These are phyloP conservation scores for Schwanniomyces yamadae DNA, from an alignment of 805 yeast genomes.

Conservation along the genomic window DNA sequence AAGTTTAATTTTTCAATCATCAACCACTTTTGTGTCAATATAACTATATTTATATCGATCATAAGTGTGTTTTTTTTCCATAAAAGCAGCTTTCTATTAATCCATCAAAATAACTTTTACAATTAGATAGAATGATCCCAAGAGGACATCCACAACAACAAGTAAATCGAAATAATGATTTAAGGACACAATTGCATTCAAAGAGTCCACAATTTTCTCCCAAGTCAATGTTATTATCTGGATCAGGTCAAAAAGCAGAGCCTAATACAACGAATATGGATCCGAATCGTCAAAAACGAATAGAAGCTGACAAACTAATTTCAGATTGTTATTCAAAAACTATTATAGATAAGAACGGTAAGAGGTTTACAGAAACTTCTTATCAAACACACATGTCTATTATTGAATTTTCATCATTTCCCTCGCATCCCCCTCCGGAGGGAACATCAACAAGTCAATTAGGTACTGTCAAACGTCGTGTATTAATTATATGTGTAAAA, in stretches of 20 bases:
- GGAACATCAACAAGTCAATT: conserved; percentile 37
- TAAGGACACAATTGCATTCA: no score
- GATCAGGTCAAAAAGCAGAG: no score
- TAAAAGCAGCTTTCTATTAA: no score
- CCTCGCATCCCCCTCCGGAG: conserved; percentile 67
- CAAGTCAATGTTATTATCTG: no score
- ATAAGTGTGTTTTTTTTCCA: no score
- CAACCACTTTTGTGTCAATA: no score
- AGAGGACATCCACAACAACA: conserved; percentile 6
- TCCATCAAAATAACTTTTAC: no score
- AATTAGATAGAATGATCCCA: conserved; percentile 10
- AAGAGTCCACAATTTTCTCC: no score
- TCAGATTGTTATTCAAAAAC: conserved; percentile 39
- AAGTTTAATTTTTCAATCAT: no score
- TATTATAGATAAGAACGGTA: conserved; percentile 22
- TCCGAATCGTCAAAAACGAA: conserved; percentile 13
- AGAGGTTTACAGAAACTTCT: conserved; percentile 27
- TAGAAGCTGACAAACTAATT: conserved; percentile 32
- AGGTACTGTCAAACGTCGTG: conserved; percentile 53
- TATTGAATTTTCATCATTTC: conserved; percentile 70
- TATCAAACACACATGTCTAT: conserved; percentile 78
- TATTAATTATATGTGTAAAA: conserved; percentile 61
- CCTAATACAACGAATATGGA: no score
- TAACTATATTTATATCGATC: no score
- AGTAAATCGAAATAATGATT: conserved; percentile 1